A percentile compares a stretch with the other conserved stretches of the same genome.
Conservation (phyloP, 2,329 filamentous ascomycete species). For the Alternaria postmessia region DNA sequence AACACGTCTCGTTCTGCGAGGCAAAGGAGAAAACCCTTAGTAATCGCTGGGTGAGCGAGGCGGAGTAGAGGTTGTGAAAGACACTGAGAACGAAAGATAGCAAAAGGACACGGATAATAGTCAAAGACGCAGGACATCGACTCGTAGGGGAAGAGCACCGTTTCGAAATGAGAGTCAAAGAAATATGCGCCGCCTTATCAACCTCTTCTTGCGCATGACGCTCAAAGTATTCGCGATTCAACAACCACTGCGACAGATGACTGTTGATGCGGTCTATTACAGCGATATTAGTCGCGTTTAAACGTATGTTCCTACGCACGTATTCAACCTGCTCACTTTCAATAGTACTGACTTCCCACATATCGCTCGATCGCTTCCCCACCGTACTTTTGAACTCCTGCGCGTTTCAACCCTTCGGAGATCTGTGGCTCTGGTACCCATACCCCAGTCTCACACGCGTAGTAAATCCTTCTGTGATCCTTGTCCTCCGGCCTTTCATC, state of each 20-base stretch:
- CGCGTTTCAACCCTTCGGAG: slow-evolving; percentile 5
- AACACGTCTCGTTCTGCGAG: neutral
- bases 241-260: neutral
- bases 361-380: slow-evolving; percentile 12
- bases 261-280: too few relatives aligned
- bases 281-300: too few relatives aligned
- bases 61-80: neutral
- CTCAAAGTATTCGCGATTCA: neutral
- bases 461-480: slow-evolving; percentile 9
- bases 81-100: neutral
- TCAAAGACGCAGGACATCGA: neutral
- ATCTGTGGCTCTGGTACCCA: slow-evolving; percentile 11
- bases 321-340: neutral
- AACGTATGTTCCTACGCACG: too few relatives aligned
- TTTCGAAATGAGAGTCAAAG: neutral
- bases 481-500: slow-evolving; percentile 5
- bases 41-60: neutral
- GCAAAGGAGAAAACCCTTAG: too few relatives aligned
- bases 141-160: neutral
- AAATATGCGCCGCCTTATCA: neutral
- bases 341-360: slow-evolving; percentile 13
- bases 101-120: neutral
- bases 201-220: neutral
- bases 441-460: slow-evolving; percentile 11
- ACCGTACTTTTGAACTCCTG: slow-evolving; percentile 7